Conservation (phyloP, 2,329 filamentous ascomycete species). For the Apiospora aurea region DNA sequence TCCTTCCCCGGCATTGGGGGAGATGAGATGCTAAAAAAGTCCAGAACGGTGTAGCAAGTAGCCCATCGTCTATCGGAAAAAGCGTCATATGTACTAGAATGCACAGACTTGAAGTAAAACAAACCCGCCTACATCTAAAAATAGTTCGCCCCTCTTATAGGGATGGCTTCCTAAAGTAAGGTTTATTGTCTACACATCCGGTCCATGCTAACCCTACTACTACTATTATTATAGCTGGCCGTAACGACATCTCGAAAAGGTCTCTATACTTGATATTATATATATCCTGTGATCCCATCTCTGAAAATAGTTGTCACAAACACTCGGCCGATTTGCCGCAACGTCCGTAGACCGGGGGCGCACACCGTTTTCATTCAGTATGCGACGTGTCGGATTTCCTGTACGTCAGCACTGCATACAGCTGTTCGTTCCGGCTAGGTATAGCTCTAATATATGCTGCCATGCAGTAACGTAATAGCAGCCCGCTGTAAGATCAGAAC, state of each 20-base stretch:
- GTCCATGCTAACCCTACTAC: neutral
- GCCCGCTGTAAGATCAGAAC: neutral
- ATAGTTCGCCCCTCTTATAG: conserved; percentile 9
- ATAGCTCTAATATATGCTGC: neutral
- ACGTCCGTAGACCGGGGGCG: neutral
- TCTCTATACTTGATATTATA: too few relatives aligned
- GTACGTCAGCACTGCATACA: neutral
- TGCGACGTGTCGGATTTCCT: neutral
- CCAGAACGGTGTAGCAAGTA: neutral
- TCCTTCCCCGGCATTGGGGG: neutral
- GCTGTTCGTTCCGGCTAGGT: neutral
- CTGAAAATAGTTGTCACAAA: neutral
- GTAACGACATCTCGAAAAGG: neutral
- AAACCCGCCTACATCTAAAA: conserved; percentile 6
- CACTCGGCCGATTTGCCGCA: neutral
- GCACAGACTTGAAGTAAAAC: conserved; percentile 16
- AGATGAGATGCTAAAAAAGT: neutral
- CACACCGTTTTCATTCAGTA: neutral
- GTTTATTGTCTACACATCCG: neutral
- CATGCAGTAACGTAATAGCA: neutral
- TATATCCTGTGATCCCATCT: neutral
- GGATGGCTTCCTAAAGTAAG: neutral
- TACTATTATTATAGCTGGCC: neutral
- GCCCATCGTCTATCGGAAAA: neutral
- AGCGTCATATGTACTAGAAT: conserved; percentile 2